These are phyloP conservation scores for Coemansia sp. DNA, from an alignment of 192 early-diverging fungal genomes.

Conservation along the genomic window DNA sequence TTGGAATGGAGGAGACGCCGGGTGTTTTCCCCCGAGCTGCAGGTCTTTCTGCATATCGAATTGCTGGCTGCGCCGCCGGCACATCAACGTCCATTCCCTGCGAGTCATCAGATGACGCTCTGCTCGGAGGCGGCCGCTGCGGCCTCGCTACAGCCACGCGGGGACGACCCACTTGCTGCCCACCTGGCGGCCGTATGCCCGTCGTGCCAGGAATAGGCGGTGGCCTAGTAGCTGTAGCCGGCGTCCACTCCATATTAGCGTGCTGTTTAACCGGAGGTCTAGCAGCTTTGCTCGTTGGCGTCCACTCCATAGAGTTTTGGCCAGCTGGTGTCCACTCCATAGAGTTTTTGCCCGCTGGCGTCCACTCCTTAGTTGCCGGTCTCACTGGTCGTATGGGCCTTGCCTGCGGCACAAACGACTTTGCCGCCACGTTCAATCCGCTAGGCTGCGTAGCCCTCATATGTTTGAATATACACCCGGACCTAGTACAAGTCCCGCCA, in stretches of 20 bases:
- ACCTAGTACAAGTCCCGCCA: conserved; percentile 37
- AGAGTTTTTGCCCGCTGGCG: not conserved
- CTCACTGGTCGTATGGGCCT: not conserved
- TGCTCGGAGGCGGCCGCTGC: not conserved
- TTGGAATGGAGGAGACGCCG: conserved; percentile 17
- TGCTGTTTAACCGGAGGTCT: not conserved
- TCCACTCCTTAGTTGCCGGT: conserved; percentile 16
- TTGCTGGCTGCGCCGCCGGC: not conserved
- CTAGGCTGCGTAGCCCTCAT: not conserved
- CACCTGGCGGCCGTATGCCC: not conserved
- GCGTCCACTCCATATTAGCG: conserved; percentile 40
- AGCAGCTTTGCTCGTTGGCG: conserved; percentile 4
- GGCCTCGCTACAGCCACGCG: not conserved
- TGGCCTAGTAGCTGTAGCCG: not conserved
- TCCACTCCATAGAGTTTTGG: conserved; percentile 22
- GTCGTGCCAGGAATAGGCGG: not conserved
- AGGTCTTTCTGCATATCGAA: not conserved
- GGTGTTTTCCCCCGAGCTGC: not conserved
- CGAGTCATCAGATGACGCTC: not conserved
- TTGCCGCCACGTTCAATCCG: conserved; percentile 26
- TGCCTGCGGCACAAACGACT: conserved; percentile 39
- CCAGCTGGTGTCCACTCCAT: conserved; percentile 9
- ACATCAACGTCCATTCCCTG: conserved; percentile 11
- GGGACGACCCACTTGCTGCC: not conserved
- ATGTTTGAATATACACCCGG: conserved; percentile 46